These are phyloP conservation scores for Clarireedia paspali DNA, from an alignment of 2,329 filamentous ascomycete species.

Conservation along the genomic window DNA sequence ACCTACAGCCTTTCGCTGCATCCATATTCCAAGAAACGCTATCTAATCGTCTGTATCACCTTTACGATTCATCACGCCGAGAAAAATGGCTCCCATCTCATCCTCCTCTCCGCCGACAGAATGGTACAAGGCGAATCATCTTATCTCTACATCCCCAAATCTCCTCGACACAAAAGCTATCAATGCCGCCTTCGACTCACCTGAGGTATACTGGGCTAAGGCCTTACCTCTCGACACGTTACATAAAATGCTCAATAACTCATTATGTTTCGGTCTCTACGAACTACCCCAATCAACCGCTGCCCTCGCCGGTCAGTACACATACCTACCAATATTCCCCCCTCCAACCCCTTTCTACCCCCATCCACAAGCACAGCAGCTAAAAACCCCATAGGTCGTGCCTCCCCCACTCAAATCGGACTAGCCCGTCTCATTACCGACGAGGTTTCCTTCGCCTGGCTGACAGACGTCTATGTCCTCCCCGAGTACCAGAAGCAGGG, in stretches of 20 bases:
- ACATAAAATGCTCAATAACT: conserved; percentile 46
- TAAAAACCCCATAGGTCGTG: conserved; percentile 12
- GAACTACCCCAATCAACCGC: conserved; percentile 28
- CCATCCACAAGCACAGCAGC: too few species aligned
- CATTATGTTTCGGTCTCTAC: conserved; percentile 54
- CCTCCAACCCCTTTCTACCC: too few species aligned
- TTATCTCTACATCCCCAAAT: conserved; percentile 52
- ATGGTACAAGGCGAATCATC: conserved; percentile 47
- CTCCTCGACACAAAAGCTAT: conserved; percentile 47
- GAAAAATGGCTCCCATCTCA: neutral
- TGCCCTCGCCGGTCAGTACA: conserved; percentile 28
- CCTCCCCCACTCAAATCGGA: conserved; percentile 39
- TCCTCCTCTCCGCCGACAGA: conserved; percentile 11
- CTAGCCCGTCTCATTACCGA: conserved; percentile 62
- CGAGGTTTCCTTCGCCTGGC: conserved; percentile 58
- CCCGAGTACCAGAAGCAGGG: conserved; percentile 52
- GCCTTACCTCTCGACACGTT: conserved; percentile 41
- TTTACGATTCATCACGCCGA: too few species aligned
- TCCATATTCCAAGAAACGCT: too few species aligned
- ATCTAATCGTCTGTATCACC: too few species aligned
- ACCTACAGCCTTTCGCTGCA: too few species aligned
- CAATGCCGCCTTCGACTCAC: conserved; percentile 47
- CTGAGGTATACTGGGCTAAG: conserved; percentile 54
- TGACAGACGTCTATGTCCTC: conserved; percentile 62
- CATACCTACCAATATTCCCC: neutral